phyloP scores from a whole-genome alignment of 176 grass and related monocot genomes.

The Oropetium thomaeum region DNA sequence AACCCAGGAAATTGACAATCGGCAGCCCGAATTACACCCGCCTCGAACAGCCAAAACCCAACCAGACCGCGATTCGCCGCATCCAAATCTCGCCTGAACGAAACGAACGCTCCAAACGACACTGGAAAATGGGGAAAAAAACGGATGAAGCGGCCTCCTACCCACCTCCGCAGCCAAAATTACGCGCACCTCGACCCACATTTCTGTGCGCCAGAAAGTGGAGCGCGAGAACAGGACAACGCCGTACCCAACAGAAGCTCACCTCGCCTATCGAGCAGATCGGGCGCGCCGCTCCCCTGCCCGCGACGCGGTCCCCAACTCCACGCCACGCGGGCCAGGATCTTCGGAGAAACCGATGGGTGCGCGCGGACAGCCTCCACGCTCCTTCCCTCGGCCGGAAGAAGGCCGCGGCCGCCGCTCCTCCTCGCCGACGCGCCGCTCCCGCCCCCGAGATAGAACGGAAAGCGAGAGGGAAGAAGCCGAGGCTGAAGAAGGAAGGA shows the following conservation, averaged over 20 bases:
- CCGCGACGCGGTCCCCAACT: background rate
- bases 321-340: background rate
- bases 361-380: background rate
- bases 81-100: background rate
- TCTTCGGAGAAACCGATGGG: background rate
- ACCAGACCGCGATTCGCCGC: background rate
- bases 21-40: background rate
- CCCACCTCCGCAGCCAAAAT: background rate
- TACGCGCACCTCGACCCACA: slow-evolving; percentile 2
- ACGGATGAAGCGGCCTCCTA: background rate
- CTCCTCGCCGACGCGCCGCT: background rate
- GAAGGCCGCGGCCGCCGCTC: background rate
- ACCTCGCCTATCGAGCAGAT: slow-evolving; percentile 18
- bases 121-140: background rate
- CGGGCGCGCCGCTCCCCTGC: background rate
- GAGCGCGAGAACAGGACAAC: background rate
- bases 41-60: background rate
- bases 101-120: background rate
- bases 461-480: slow-evolving; percentile 27
- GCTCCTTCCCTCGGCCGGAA: background rate
- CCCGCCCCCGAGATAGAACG: background rate
- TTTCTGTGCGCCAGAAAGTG: background rate
- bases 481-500: background rate
- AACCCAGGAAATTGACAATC: background rate
- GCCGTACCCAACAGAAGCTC: background rate